Evolutionary conservation across 768 basidiomycete genomes (phyloP), one percentile per base, ranked within the genome.

Genomic region (Phylloporus sp.): DNA sequence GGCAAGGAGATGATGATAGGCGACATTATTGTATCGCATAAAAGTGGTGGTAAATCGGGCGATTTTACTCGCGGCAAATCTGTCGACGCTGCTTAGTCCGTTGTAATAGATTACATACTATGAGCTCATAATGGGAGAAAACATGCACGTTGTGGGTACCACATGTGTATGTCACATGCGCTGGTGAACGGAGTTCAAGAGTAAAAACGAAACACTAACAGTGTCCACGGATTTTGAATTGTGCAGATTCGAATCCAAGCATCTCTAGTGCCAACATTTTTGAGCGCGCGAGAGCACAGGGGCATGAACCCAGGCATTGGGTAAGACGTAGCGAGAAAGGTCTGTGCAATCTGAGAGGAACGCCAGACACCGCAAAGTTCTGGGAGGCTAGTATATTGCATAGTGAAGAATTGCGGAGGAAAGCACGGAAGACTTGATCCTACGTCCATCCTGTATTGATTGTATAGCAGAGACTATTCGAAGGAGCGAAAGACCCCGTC

Each of bases 1-100:
- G 92, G 90, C n/a, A 77, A 78, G 61, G 86, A 89, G 47, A 92
- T 95, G 88, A 68, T 78, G 48, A 88, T 96, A 28, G 72, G 79
- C 17, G 76, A 80, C 20, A 77, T 91, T 29, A 67, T 76, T 52
- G 84, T 91, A 4, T 69, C 71, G 2, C 64, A 69, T 26, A 93
- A 93, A 65, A 70, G 74, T 23, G 91, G 90, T 11, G 91, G 90
- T 15, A 74, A 73, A 64, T 84, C 82, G 56, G 86, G 82, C 11
- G 79, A 84, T 65, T 93, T 90, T 66, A 61, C 52, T 41, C 66
- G 66, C 21, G 3, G 9, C 21, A 48, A 13, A 31, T 9, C 28
- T 31, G 31, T 33, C 29, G 24, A 47, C 11, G 26, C 9, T 27
- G 18, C 6, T 9, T 48, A 41, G 21, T 35, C 21, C n/a, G n/a